A percentile compares a stretch with the other conserved stretches of the same genome.
Conservation (phyloP, 179 eudicot genomes). For the Camellia oleifera region DNA sequence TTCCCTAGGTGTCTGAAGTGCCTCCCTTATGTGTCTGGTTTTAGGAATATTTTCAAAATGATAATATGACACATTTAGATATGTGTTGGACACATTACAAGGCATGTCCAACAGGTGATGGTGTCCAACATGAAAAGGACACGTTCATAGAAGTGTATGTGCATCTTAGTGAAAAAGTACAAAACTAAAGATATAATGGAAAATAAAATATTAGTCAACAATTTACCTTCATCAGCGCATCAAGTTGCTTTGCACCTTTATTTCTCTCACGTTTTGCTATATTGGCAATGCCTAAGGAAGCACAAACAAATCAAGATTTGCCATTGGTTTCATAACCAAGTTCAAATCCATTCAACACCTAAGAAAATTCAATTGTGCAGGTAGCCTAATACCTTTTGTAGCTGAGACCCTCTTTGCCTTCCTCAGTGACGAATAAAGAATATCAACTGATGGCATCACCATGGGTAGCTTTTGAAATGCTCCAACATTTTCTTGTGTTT, state of each 20-base stretch:
- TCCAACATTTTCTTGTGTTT: conserved; percentile 52
- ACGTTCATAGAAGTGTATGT: background rate
- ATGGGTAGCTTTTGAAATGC: conserved; percentile 95
- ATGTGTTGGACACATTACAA: background rate
- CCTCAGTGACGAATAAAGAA: conserved; percentile 72
- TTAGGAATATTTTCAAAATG: background rate
- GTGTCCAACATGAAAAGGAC: background rate
- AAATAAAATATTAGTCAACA: background rate
- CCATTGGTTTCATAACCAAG: conserved; percentile 6
- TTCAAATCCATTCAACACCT: background rate
- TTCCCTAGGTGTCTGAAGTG: background rate
- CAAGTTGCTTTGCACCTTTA: conserved; percentile 96
- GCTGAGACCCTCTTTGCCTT: conserved; percentile 81
- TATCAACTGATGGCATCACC: conserved; percentile 93
- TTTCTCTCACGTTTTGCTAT: conserved; percentile 92
- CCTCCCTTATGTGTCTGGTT: background rate
- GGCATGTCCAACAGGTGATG: background rate
- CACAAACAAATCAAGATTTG: conserved; percentile 19
- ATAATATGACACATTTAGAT: background rate
- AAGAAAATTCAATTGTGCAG: background rate
- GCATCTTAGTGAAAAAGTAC: background rate
- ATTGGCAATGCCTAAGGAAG: conserved; percentile 80
- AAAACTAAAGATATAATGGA: background rate
- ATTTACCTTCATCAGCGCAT: conserved; percentile 88
- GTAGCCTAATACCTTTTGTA: conserved; percentile 62